Conservation (phyloP, 345 rosid species). For the Melastoma malabathricum region DNA sequence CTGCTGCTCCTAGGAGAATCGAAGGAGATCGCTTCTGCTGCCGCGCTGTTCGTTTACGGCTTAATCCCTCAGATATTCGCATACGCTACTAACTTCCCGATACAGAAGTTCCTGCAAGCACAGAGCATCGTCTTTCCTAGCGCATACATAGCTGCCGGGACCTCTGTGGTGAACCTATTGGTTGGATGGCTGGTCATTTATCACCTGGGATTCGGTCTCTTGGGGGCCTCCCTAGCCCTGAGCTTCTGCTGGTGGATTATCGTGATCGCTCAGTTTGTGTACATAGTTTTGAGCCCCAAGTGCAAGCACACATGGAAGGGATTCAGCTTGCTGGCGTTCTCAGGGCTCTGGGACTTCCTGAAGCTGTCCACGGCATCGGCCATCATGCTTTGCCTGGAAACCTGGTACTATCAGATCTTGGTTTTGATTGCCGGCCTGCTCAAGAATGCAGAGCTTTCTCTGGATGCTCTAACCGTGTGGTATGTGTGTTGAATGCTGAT, state of each 20-base stretch:
- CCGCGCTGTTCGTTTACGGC: conserved; percentile 44
- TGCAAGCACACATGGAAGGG: conserved; percentile 68
- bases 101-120: conserved; percentile 30
- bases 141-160: conserved; percentile 52
- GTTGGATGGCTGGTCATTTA: conserved; percentile 41
- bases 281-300: conserved; percentile 26
- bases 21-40: conserved; percentile 38
- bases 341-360: conserved; percentile 60
- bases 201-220: conserved; percentile 27
- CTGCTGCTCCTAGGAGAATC: conserved; percentile 45
- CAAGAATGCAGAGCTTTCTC: conserved; percentile 42
- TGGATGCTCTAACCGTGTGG: conserved; percentile 78
- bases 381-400: conserved; percentile 82
- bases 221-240: conserved; percentile 55
- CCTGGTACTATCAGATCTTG: conserved; percentile 71
- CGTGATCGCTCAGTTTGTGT: conserved; percentile 42
- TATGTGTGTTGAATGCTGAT: conserved; percentile 10
- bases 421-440: conserved; percentile 74
- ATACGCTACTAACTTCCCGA: not conserved
- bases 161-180: conserved; percentile 29
- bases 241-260: conserved; percentile 85
- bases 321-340: conserved; percentile 36
- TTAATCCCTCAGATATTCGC: conserved; percentile 48
- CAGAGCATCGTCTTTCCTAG: conserved; percentile 55
- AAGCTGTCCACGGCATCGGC: conserved; percentile 67